These are phyloP conservation scores for Suillus tomentosus DNA, from an alignment of 768 basidiomycete species.

Conservation along the genomic window DNA sequence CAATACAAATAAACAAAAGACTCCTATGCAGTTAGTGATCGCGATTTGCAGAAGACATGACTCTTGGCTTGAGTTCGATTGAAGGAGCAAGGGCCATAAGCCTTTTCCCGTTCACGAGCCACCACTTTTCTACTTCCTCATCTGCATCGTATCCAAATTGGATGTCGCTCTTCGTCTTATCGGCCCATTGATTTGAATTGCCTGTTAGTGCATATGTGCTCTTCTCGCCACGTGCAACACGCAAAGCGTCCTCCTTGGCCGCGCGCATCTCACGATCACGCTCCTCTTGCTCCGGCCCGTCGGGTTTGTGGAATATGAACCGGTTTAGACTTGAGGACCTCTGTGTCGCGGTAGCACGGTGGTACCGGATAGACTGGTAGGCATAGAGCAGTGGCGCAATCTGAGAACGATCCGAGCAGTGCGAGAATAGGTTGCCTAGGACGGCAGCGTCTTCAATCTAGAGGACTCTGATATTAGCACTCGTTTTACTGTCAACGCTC, in stretches of 20 bases:
- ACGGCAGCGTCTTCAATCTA: conserved; percentile 40
- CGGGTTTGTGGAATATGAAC: conserved; percentile 54
- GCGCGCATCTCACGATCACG: conserved; percentile 53
- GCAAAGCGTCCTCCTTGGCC: conserved; percentile 46
- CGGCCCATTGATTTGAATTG: conserved; percentile 62
- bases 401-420: conserved; percentile 44
- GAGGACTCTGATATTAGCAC: conserved; percentile 13
- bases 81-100: conserved; percentile 9
- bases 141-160: conserved; percentile 62
- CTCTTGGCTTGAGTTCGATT: neutral
- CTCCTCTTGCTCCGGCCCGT: conserved; percentile 52
- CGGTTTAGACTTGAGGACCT: conserved; percentile 51
- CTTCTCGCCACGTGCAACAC: conserved; percentile 22
- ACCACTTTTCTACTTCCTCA: conserved; percentile 51
- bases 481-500: neutral
- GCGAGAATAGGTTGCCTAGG: conserved; percentile 52
- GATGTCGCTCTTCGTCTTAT: conserved; percentile 45
- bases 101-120: conserved; percentile 36
- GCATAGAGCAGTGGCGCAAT: conserved; percentile 48
- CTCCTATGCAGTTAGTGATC: neutral
- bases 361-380: conserved; percentile 53
- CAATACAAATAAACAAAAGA: neutral
- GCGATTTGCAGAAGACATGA: neutral
- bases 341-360: conserved; percentile 53
- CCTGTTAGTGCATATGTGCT: conserved; percentile 21